A percentile compares a stretch with the other conserved stretches of the same genome.
Evolutionary conservation across 441 rosid species (phyloP).

Genomic region (Breynia disticha): DNA sequence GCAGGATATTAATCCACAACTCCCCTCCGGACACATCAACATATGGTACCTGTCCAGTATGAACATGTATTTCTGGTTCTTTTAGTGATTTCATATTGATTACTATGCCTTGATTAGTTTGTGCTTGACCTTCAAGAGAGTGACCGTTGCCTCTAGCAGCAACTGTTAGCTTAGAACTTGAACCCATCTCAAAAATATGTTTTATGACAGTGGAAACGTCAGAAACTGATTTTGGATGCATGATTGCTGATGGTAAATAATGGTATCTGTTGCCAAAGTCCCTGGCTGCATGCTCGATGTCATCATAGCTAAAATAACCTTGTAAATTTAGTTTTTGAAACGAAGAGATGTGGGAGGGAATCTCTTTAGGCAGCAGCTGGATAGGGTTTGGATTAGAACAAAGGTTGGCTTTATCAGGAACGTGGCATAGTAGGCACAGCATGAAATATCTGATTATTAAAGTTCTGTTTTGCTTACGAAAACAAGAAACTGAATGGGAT

Average conservation of each 20-base stretch:
- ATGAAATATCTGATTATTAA: slow-evolving; percentile 32
- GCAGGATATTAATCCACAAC: slow-evolving; percentile 74
- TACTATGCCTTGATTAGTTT: slow-evolving; percentile 66
- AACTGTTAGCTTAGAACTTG: slow-evolving; percentile 50
- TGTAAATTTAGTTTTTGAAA: slow-evolving; percentile 39
- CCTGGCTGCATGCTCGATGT: slow-evolving; percentile 49
- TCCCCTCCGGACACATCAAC: slow-evolving; percentile 90
- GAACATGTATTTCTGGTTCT: slow-evolving; percentile 30
- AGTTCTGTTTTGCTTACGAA: slow-evolving; percentile 32
- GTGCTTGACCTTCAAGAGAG: slow-evolving; percentile 88
- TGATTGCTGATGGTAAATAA: slow-evolving; percentile 52
- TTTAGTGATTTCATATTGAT: slow-evolving; percentile 70
- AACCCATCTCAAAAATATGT: slow-evolving; percentile 43
- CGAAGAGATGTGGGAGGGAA: slow-evolving; percentile 26
- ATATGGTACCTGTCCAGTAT: slow-evolving; percentile 37
- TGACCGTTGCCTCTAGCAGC: slow-evolving; percentile 94
- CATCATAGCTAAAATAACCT: slow-evolving; percentile 46
- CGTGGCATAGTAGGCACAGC: slow-evolving; percentile 39
- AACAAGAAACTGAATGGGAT: slow-evolving; percentile 34
- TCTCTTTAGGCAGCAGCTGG: slow-evolving; percentile 20
- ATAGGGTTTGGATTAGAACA: slow-evolving; percentile 27
- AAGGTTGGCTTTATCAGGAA: slow-evolving; percentile 39
- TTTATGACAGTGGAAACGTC: slow-evolving; percentile 61
- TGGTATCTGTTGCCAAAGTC: slow-evolving; percentile 75
- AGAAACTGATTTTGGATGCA: slow-evolving; percentile 66